These are phyloP conservation scores for Bolboschoenus planiculmis DNA, from an alignment of 176 grass and related monocot species.

Conservation along the genomic window DNA sequence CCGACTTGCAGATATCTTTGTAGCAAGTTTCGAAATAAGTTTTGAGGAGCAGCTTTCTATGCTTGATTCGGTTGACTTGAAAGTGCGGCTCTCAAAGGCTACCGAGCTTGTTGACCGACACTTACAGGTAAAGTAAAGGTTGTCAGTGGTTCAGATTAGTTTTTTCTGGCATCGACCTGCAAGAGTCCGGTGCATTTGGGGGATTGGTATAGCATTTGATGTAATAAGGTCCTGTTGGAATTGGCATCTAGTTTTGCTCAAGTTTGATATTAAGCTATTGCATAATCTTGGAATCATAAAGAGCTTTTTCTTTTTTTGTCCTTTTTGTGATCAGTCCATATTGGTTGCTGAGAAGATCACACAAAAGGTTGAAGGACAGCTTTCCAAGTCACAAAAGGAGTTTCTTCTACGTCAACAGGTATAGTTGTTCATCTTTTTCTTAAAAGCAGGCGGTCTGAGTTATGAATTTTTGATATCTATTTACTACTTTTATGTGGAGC, in stretches of 20 bases:
- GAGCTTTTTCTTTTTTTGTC: not conserved
- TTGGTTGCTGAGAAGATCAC: constrained; percentile 99
- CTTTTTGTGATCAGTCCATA: constrained; percentile 62
- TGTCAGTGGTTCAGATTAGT: constrained; percentile 21
- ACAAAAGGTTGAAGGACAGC: constrained; percentile 95
- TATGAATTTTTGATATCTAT: not conserved
- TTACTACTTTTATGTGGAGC: not conserved
- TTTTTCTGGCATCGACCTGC: not conserved
- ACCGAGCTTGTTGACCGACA: constrained; percentile 90
- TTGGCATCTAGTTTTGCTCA: too few species aligned
- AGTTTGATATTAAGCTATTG: not conserved
- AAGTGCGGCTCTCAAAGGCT: constrained; percentile 90
- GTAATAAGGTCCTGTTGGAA: not conserved
- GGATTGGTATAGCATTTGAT: not conserved
- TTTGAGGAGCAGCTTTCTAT: constrained; percentile 98
- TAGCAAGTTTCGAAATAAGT: constrained; percentile 98
- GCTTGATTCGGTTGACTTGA: constrained; percentile 94
- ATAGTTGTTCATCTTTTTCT: constrained; percentile 8
- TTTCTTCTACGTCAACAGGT: constrained; percentile 97
- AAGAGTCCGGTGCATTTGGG: not conserved
- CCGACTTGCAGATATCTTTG: constrained; percentile 97
- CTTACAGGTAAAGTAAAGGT: constrained; percentile 59
- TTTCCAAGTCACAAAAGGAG: constrained; percentile 96
- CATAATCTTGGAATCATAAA: not conserved
- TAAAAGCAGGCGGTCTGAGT: not conserved